Percentiles rank a stretch among this genome's conserved stretches.
These are phyloP conservation scores for Penicillium daleae DNA, from an alignment of 495 filamentous ascomycete genomes.

Conservation along the genomic window DNA sequence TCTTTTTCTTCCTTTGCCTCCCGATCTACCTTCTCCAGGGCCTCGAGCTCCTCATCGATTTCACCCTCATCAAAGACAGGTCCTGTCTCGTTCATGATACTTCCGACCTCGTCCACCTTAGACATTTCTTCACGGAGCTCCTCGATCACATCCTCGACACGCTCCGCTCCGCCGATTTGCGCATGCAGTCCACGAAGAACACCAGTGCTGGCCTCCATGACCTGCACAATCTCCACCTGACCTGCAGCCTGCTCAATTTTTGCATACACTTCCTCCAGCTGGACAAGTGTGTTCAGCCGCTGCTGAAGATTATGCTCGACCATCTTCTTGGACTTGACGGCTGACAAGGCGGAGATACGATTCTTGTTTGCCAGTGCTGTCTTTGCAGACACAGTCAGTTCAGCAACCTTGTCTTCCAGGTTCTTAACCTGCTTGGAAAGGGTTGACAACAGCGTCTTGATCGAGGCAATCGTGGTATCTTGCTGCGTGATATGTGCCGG, in stretches of 20 bases:
- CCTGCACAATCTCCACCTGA: constrained; percentile 76
- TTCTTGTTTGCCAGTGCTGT: constrained; percentile 71
- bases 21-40: constrained; percentile 69
- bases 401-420: constrained; percentile 57
- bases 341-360: constrained; percentile 69
- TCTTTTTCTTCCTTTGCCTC: constrained; percentile 57
- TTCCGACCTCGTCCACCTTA: constrained; percentile 80
- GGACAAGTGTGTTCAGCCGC: constrained; percentile 69
- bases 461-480: constrained; percentile 78
- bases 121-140: constrained; percentile 77
- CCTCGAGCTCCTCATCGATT: constrained; percentile 86
- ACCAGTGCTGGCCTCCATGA: constrained; percentile 76
- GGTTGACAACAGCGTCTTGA: constrained; percentile 68
- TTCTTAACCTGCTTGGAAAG: constrained; percentile 65
- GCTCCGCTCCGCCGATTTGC: constrained; percentile 75
- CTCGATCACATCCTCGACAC: constrained; percentile 75
- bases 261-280: constrained; percentile 78
- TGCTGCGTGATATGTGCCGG: constrained; percentile 64
- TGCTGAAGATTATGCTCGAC: constrained; percentile 70
- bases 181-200: constrained; percentile 74
- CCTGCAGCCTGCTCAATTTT: constrained; percentile 85
- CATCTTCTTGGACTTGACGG: constrained; percentile 81
- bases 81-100: constrained; percentile 66
- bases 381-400: constrained; percentile 60
- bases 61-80: constrained; percentile 76